Percentiles rank a stretch among this genome's conserved stretches.
Conservation (phyloP, 208 protist species). For the Acanthamoeba lenticulata region DNA sequence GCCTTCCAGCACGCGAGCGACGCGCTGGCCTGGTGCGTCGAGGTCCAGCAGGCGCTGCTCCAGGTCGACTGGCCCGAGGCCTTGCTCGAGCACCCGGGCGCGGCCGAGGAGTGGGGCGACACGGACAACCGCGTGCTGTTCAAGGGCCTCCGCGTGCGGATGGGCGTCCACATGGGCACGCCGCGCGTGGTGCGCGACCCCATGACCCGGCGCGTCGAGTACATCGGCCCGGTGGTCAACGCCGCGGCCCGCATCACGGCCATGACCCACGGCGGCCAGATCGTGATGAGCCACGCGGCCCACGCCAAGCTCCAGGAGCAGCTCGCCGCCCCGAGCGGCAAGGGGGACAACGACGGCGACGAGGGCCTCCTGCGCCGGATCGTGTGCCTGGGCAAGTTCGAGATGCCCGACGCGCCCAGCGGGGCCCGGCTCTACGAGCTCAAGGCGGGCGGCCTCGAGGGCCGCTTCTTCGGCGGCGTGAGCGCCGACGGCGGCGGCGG, state of each 20-base stretch:
- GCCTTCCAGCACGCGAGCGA: conserved; percentile 18
- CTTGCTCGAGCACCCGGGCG: conserved; percentile 16
- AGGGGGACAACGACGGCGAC: too few relatives aligned
- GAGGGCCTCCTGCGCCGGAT: too few relatives aligned
- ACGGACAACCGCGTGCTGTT: not conserved
- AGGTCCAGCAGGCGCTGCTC: conserved; percentile 28
- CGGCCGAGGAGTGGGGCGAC: conserved; percentile 60
- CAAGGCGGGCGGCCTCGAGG: not conserved
- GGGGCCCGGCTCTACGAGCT: not conserved
- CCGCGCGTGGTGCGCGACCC: not conserved
- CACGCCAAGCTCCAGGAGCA: too few relatives aligned
- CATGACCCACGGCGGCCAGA: too few relatives aligned
- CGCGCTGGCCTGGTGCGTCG: not conserved
- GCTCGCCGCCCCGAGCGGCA: too few relatives aligned
- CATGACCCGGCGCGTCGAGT: conserved; percentile 12
- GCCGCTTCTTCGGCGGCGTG: not conserved
- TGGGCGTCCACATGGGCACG: conserved; percentile 32
- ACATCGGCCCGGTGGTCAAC: conserved; percentile 50
- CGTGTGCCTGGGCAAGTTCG: conserved; percentile 22
- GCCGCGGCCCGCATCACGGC: too few relatives aligned
- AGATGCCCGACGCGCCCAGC: not conserved
- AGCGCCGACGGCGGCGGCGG: not conserved
- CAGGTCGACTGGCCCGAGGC: not conserved
- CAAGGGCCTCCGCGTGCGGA: conserved; percentile 4
- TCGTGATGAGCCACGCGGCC: too few relatives aligned